phyloP scores from a whole-genome alignment of 2,329 filamentous ascomycete genomes.

The Fusarium continuum region DNA sequence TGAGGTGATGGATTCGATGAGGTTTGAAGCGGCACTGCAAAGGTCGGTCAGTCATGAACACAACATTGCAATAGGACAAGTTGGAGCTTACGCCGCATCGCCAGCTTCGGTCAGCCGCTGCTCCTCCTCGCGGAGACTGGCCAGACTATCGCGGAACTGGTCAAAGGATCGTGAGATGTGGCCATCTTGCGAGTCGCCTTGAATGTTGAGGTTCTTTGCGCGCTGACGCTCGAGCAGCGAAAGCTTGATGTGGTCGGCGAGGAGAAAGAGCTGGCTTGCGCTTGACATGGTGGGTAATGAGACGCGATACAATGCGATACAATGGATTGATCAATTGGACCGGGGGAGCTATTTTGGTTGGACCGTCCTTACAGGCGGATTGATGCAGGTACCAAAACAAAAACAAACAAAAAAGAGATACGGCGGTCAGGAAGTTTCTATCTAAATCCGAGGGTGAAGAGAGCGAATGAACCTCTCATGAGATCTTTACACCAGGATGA shows the following conservation, averaged over 20 bases:
- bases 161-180: slow-evolving; percentile 90
- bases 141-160: slow-evolving; percentile 83
- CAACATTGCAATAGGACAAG: not conserved
- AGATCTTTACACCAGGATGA: not conserved
- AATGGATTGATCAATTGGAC: not conserved
- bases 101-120: slow-evolving; percentile 69
- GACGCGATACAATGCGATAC: not conserved
- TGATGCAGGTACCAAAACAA: not conserved
- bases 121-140: slow-evolving; percentile 71
- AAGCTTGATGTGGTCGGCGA: slow-evolving; percentile 96
- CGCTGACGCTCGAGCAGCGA: slow-evolving; percentile 92
- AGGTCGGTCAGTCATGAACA: not conserved
- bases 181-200: slow-evolving; percentile 82
- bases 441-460: not conserved
- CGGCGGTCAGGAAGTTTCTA: not conserved
- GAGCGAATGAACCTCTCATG: not conserved
- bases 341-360: not conserved
- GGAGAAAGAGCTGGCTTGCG: slow-evolving; percentile 83
- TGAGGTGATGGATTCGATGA: slow-evolving; percentile 71
- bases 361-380: not conserved
- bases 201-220: slow-evolving; percentile 80
- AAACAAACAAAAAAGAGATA: not conserved
- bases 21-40: slow-evolving; percentile 56
- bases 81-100: slow-evolving; percentile 65
- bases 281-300: slow-evolving; percentile 52